Conservation (phyloP, 1,284 basidiomycete species). For the Tylopilus sp. region DNA sequence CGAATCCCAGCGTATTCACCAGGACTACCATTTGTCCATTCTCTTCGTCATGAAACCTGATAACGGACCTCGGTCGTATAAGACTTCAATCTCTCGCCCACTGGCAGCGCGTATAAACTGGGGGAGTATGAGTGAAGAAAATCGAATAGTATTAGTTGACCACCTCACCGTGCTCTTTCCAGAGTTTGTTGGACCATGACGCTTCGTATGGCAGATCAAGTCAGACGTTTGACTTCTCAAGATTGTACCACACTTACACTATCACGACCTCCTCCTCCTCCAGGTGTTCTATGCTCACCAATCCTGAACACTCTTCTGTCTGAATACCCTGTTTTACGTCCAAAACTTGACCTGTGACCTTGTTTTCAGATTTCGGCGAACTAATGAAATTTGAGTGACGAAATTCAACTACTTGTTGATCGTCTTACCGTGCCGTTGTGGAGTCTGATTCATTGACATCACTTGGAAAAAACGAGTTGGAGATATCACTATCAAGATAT, state of each 20-base stretch:
- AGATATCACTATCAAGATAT: background rate
- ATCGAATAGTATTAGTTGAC: background rate
- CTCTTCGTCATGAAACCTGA: constrained; percentile 4
- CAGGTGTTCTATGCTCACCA: background rate
- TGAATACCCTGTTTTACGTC: background rate
- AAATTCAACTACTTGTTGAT: too few relatives aligned
- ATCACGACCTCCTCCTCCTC: constrained; percentile 2
- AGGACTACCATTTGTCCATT: constrained; percentile 4
- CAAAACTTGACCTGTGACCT: background rate
- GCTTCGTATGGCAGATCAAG: background rate
- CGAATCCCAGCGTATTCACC: constrained; percentile 7
- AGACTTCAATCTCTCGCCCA: constrained; percentile 24
- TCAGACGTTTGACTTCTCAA: background rate
- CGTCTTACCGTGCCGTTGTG: constrained; percentile 32
- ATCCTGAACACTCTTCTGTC: background rate
- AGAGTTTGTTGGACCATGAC: background rate
- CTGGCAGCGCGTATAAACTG: constrained; percentile 38
- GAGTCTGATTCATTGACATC: constrained; percentile 38
- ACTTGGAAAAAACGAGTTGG: constrained; percentile 12
- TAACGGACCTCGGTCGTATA: constrained; percentile 24
- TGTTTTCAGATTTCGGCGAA: background rate
- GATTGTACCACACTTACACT: background rate
- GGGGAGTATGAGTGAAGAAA: background rate
- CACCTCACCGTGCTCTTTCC: constrained; percentile 6
- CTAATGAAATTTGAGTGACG: too few relatives aligned